These are phyloP conservation scores for Pseudogymnoascus sp. DNA, from an alignment of 2,329 filamentous ascomycete genomes.

Conservation along the genomic window DNA sequence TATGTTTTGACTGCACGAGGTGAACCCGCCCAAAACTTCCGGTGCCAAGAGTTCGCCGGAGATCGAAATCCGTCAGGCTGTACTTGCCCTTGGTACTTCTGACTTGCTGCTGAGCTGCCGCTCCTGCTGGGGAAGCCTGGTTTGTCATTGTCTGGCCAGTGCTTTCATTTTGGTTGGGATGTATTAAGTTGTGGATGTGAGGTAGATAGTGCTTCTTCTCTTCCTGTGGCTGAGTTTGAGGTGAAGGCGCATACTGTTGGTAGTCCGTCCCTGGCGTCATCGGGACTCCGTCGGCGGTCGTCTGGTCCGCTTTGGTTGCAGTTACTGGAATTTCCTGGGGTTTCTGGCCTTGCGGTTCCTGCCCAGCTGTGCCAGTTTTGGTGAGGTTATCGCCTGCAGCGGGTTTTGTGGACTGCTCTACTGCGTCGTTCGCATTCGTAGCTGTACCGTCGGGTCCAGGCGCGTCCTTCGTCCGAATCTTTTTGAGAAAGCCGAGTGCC, in stretches of 20 bases:
- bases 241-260: slow-evolving; percentile 17
- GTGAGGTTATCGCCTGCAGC: slow-evolving; percentile 62
- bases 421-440: slow-evolving; percentile 7
- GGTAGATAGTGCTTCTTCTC: slow-evolving; percentile 56
- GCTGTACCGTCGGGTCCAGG: slow-evolving; percentile 45
- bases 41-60: slow-evolving; percentile 87
- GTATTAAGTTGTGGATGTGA: slow-evolving; percentile 78
- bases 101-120: slow-evolving; percentile 20
- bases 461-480: slow-evolving; percentile 95
- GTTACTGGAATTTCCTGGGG: slow-evolving; percentile 22
- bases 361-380: slow-evolving; percentile 55
- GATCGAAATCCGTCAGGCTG: slow-evolving; percentile 79
- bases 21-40: slow-evolving; percentile 96
- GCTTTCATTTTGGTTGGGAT: slow-evolving; percentile 50
- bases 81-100: slow-evolving; percentile 95
- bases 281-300: slow-evolving; percentile 13
- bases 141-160: slow-evolving; percentile 25
- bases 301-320: slow-evolving; percentile 23
- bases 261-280: slow-evolving; percentile 28
- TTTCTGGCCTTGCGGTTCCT: slow-evolving; percentile 27
- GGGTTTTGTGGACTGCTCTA: slow-evolving; percentile 35
- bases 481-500: slow-evolving; percentile 93
- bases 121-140: slow-evolving; percentile 17
- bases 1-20: slow-evolving; percentile 94
- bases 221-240: slow-evolving; percentile 26